Evolutionary conservation across 2,329 filamentous ascomycete species (phyloP), one percentile per base, ranked within the genome.

Genomic region (Diaporthe destruens): DNA sequence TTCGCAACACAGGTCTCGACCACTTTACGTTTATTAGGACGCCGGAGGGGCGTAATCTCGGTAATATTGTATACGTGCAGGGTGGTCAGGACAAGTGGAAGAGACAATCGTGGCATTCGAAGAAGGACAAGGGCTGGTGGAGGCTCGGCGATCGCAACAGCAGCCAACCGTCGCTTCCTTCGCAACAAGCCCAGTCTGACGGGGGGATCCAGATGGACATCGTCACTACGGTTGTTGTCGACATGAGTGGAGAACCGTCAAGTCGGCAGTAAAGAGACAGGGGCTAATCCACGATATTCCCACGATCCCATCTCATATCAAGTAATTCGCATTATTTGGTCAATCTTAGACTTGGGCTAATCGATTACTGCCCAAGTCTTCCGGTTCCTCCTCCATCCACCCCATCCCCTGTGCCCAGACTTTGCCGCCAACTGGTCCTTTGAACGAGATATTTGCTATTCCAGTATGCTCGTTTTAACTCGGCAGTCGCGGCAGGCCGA

Each of bases 1-100:
- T 79, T 0, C 81, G 84, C 14, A 85, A 88, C 23, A 84, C 84
- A 0, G 88, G 88, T 0, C 75, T 89, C 11, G 80, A 82, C 25
- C 89, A 87, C 0, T 89, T 90, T 71, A 80, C 84, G 0, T 88
- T 88, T 70, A 83, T 87, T 79, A 80, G 84, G 25, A 83, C 83
- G 1, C 80, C 83, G 0, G 77, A 77, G 4, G 79, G 78, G 12
- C 79, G 81, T 5, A 79, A 78, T 25, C 84, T 83, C 51, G 85
- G 85, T 6, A 86, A 86, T 70, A 81, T 83, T 14, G 81, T 85
- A 0, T 77, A 75, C 34, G 79, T 82, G 4, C 76, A 77, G 0
- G 80, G 79, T 11, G 79, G 78, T 1, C 55, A 66, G 51, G 36
- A 70, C 25, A 54, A 55, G 8, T 56, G 32, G 53, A 63, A 69